phyloP scores from a whole-genome alignment of 2,329 filamentous ascomycete genomes.

The Penicillium expansum region DNA sequence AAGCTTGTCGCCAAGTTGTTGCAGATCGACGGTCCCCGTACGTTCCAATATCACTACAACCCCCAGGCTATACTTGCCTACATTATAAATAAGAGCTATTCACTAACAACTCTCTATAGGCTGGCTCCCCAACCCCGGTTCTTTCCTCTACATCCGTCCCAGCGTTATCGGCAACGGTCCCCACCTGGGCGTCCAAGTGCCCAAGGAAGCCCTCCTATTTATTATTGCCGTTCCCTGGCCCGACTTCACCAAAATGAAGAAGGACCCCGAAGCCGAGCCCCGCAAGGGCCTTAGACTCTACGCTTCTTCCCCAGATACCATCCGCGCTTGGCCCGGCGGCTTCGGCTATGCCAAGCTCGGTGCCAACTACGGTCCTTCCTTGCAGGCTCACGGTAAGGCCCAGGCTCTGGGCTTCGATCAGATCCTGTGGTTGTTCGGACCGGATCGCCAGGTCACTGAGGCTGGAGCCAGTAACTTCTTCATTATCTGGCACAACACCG shows the following conservation, averaged over 20 bases:
- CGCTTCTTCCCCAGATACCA: slow-evolving; percentile 75
- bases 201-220: slow-evolving; percentile 83
- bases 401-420: slow-evolving; percentile 73
- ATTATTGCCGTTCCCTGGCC: slow-evolving; percentile 61
- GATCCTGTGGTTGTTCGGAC: slow-evolving; percentile 89
- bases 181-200: slow-evolving; percentile 76
- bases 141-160: slow-evolving; percentile 80
- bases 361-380: slow-evolving; percentile 85
- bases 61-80: not conserved
- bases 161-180: slow-evolving; percentile 81
- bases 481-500: slow-evolving; percentile 65
- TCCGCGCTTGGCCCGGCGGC: slow-evolving; percentile 89
- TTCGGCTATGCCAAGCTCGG: slow-evolving; percentile 91
- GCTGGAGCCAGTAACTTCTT: slow-evolving; percentile 93
- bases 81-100: not conserved
- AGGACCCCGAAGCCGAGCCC: slow-evolving; percentile 18
- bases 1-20: slow-evolving; percentile 71
- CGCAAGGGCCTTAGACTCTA: slow-evolving; percentile 61
- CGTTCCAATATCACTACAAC: slow-evolving; percentile 40
- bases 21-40: slow-evolving; percentile 57
- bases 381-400: slow-evolving; percentile 76
- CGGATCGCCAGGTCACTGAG: slow-evolving; percentile 77
- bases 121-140: slow-evolving; percentile 72
- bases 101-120: slow-evolving; percentile 43
- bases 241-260: slow-evolving; percentile 29